phyloP scores from a whole-genome alignment of 371 early-diverging fungal genomes.

The Mortierella sp. region DNA sequence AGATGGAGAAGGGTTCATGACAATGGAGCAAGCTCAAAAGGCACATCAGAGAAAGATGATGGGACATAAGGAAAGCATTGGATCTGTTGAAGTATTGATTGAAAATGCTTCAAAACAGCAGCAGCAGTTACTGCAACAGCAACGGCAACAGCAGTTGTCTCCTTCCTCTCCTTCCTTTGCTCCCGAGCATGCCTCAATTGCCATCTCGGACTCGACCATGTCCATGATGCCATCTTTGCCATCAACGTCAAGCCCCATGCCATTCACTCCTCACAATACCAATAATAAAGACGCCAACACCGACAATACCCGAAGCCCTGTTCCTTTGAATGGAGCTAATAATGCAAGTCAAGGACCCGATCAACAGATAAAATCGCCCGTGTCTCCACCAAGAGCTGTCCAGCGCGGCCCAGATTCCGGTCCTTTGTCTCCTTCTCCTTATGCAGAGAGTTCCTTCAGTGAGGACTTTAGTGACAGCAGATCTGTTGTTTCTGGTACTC shows the following conservation, averaged over 20 bases:
- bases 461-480: conserved; percentile 20
- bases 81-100: conserved; percentile 17
- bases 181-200: conserved; percentile 36
- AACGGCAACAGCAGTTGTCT: conserved; percentile 6
- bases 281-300: not conserved
- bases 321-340: not conserved
- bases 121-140: conserved; percentile 9
- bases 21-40: conserved; percentile 43
- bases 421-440: conserved; percentile 24
- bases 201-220: conserved; percentile 50
- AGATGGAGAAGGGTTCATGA: conserved; percentile 25
- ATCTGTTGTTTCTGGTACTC: conserved; percentile 5
- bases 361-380: not conserved
- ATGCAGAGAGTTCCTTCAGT: conserved; percentile 38
- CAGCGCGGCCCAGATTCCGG: conserved; percentile 14
- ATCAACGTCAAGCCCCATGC: conserved; percentile 22
- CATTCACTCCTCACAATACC: conserved; percentile 6
- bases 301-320: not conserved
- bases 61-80: conserved; percentile 47
- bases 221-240: conserved; percentile 50
- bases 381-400: not conserved
- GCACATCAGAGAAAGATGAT: conserved; percentile 46
- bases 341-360: conserved; percentile 14
- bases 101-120: conserved; percentile 8
- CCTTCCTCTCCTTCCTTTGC: conserved; percentile 19